Conservation (phyloP, 1,284 basidiomycete species). For the Apiotrichum akiyoshidainum region DNA sequence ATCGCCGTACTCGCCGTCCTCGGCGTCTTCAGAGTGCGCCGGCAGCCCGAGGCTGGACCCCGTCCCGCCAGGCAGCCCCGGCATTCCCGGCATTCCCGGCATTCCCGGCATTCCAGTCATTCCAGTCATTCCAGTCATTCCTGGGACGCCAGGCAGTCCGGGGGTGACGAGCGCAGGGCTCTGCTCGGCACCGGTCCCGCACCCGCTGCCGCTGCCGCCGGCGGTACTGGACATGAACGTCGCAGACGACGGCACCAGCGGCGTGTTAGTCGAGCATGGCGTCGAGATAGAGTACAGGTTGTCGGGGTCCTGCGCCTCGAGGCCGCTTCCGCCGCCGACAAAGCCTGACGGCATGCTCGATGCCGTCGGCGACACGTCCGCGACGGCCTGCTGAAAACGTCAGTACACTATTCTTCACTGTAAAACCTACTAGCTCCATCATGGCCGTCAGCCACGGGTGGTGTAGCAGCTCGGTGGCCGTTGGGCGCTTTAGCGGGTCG, state of each 20-base stretch:
- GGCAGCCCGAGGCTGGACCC: too few relatives aligned
- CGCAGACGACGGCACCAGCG: background rate
- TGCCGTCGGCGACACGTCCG: conserved; percentile 8
- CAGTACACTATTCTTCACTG: background rate
- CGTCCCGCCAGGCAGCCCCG: too few relatives aligned
- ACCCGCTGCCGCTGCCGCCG: too few relatives aligned
- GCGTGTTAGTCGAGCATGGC: background rate
- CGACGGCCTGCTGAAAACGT: background rate
- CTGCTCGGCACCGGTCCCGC: background rate
- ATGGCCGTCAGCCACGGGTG: conserved; percentile 77
- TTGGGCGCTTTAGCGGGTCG: conserved; percentile 78
- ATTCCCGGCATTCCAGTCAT: background rate
- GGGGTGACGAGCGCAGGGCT: background rate
- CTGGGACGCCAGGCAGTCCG: background rate
- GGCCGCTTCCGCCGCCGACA: background rate
- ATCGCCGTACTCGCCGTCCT: too few relatives aligned
- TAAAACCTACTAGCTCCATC: conserved; percentile 32
- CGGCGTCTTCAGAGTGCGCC: too few relatives aligned
- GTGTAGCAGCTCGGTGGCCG: conserved; percentile 77
- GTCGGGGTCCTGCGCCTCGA: background rate
- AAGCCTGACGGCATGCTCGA: conserved; percentile 14
- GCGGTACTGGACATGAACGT: too few relatives aligned
- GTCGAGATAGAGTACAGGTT: background rate
- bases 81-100: too few relatives aligned
- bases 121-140: too few relatives aligned